These are phyloP conservation scores for Boletus semigastroideus DNA, from an alignment of 1,284 basidiomycete genomes.

Conservation along the genomic window DNA sequence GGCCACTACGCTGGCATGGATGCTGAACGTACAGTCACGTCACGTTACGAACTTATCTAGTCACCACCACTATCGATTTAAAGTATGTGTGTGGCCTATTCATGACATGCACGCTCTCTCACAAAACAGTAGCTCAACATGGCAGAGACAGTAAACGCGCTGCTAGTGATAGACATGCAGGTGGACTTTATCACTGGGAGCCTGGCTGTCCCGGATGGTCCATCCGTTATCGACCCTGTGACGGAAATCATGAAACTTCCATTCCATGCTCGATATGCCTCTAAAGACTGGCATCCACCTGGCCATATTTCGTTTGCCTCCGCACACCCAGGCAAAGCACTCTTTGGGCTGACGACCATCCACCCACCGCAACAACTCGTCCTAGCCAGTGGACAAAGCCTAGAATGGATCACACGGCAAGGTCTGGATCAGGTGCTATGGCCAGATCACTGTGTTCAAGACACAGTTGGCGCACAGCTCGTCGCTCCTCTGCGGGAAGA, in stretches of 20 bases:
- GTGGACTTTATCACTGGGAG: conserved; percentile 41
- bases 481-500: conserved; percentile 40
- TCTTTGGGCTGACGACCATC: conserved; percentile 37
- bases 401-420: conserved; percentile 13
- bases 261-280: conserved; percentile 44
- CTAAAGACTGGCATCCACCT: conserved; percentile 49
- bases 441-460: conserved; percentile 52
- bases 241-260: conserved; percentile 41
- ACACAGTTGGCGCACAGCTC: conserved; percentile 43
- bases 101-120: background rate
- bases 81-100: too few species aligned
- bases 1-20: background rate
- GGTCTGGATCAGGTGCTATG: conserved; percentile 47
- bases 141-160: conserved; percentile 23
- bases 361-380: conserved; percentile 40
- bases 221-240: conserved; percentile 41
- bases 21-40: background rate
- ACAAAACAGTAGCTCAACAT: conserved; percentile 13
- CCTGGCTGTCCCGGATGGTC: conserved; percentile 45
- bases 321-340: conserved; percentile 37
- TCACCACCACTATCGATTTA: background rate
- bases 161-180: conserved; percentile 34
- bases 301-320: conserved; percentile 52
- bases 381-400: conserved; percentile 19
- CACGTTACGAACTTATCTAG: too few species aligned